These are phyloP conservation scores for Diplotaxis tenuifolia DNA, from an alignment of 345 rosid species.

Conservation along the genomic window DNA sequence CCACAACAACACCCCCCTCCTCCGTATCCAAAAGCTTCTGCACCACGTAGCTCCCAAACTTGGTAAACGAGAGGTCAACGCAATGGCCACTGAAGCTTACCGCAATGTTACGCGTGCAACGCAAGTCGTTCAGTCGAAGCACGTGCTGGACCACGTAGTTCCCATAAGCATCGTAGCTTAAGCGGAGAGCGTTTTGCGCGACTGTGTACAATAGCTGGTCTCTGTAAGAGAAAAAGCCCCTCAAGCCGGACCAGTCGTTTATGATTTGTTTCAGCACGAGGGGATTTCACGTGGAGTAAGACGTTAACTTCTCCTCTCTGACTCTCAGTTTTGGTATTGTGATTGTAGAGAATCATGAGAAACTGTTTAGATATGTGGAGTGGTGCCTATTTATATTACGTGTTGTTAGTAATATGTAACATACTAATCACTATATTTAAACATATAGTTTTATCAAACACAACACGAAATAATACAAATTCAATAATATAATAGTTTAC, in stretches of 20 bases:
- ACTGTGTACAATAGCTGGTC: neutral
- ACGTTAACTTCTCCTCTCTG: neutral
- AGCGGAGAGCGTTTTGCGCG: neutral
- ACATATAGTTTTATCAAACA: too few relatives aligned
- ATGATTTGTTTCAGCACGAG: slow-evolving; percentile 9
- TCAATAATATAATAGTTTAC: too few relatives aligned
- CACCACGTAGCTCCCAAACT: slow-evolving; percentile 24
- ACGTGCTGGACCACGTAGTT: neutral
- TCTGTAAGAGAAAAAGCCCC: neutral
- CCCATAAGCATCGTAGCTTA: neutral
- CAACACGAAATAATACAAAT: too few relatives aligned
- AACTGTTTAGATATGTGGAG: too few relatives aligned
- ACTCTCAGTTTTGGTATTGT: neutral
- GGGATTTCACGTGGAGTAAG: too few relatives aligned
- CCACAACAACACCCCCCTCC: neutral
- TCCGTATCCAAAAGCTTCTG: neutral
- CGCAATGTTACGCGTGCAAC: neutral
- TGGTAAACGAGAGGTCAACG: neutral
- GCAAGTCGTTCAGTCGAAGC: neutral
- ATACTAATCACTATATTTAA: too few relatives aligned
- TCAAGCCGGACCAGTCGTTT: neutral
- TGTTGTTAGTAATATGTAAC: too few relatives aligned
- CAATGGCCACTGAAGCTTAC: neutral
- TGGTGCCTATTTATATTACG: too few relatives aligned
- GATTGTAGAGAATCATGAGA: slow-evolving; percentile 9